Percentiles rank a stretch among this genome's conserved stretches.
phyloP scores from a whole-genome alignment of 2,329 filamentous ascomycete genomes.

The Didymella pomorum region DNA sequence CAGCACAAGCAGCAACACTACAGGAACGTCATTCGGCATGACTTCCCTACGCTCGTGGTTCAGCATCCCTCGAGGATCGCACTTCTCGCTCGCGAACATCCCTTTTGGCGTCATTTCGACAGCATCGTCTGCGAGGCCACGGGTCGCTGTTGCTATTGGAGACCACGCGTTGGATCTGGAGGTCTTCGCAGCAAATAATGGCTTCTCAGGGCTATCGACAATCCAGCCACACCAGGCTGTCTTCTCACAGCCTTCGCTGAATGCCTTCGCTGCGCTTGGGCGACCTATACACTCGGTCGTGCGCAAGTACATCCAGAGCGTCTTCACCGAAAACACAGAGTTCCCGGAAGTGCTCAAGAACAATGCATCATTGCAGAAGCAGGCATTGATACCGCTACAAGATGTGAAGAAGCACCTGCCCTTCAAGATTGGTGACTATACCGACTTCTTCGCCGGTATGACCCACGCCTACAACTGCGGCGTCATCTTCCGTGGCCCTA shows the following conservation, averaged over 20 bases:
- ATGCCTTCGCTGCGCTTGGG: slow-evolving; percentile 77
- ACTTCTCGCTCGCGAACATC: slow-evolving; percentile 81
- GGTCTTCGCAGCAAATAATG: slow-evolving; percentile 65
- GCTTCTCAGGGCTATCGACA: slow-evolving; percentile 66
- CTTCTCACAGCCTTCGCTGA: slow-evolving; percentile 72
- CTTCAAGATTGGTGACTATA: slow-evolving; percentile 82
- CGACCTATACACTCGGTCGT: slow-evolving; percentile 73
- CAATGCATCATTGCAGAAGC: slow-evolving; percentile 65
- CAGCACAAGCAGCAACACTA: not conserved
- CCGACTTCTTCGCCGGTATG: slow-evolving; percentile 83
- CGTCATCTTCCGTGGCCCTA: slow-evolving; percentile 74
- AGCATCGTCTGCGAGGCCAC: slow-evolving; percentile 61
- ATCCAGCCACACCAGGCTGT: slow-evolving; percentile 67
- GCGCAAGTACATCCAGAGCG: slow-evolving; percentile 71
- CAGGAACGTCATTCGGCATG: slow-evolving; percentile 31
- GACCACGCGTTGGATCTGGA: slow-evolving; percentile 74
- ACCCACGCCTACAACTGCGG: slow-evolving; percentile 81
- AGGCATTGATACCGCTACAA: slow-evolving; percentile 66
- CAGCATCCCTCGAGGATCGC: slow-evolving; percentile 65
- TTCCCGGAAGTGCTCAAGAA: slow-evolving; percentile 69
- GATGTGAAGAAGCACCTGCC: slow-evolving; percentile 73
- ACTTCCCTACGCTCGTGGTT: slow-evolving; percentile 62
- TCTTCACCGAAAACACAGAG: slow-evolving; percentile 68
- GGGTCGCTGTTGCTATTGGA: slow-evolving; percentile 76
- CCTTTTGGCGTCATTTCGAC: slow-evolving; percentile 85